Conservation (phyloP, 1,139 yeast species). For the Blastobotrys capitulatus region DNA sequence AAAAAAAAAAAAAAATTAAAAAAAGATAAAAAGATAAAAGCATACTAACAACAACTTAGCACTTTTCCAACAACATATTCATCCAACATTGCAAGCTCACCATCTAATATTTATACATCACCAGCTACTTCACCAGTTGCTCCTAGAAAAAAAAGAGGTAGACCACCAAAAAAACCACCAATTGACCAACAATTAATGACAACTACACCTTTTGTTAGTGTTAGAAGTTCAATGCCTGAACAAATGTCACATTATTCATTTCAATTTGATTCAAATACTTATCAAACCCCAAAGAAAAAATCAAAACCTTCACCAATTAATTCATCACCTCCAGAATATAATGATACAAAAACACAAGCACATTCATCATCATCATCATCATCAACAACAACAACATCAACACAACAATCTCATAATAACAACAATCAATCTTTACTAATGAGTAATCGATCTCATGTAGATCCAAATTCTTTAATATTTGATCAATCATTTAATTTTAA, state of each 20-base stretch:
- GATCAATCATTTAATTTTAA: not conserved
- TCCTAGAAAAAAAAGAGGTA: slow-evolving; percentile 18
- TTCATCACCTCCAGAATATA: slow-evolving; percentile 1
- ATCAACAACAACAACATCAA: too few species aligned
- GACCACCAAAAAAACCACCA: slow-evolving; percentile 25
- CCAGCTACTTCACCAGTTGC: slow-evolving; percentile 2
- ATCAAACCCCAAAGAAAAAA: not conserved
- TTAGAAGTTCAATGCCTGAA: slow-evolving; percentile 10
- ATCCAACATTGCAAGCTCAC: too few species aligned
- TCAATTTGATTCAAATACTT: slow-evolving; percentile 8
- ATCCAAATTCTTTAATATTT: not conserved
- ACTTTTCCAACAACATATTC: not conserved
- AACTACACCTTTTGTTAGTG: slow-evolving; percentile 20
- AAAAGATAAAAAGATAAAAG: not conserved
- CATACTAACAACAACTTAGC: not conserved
- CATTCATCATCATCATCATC: too few species aligned
- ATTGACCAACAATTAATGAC: slow-evolving; percentile 25
- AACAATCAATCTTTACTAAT: not conserved
- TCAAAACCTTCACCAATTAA: not conserved
- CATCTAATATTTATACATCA: not conserved
- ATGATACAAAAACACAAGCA: too few species aligned
- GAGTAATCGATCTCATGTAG: not conserved
- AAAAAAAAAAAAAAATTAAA: too few species aligned
- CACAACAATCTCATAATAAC: not conserved
- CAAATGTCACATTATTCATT: slow-evolving; percentile 13